A percentile compares a stretch with the other conserved stretches of the same genome.
Conservation (phyloP, 2,329 filamentous ascomycete genomes). For the Colletotrichum cuscutae region DNA sequence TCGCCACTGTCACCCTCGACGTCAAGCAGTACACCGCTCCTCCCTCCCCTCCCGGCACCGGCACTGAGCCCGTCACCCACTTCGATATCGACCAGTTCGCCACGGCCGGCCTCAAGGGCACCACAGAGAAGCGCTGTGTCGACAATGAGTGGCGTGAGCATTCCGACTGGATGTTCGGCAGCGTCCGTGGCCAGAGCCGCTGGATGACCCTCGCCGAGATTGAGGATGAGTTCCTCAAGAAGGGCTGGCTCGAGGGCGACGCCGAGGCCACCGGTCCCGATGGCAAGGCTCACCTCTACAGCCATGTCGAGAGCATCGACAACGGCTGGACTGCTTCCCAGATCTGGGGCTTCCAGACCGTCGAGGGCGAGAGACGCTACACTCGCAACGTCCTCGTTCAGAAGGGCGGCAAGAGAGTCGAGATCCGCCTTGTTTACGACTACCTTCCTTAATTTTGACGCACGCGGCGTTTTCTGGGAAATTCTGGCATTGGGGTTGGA, state of each 20-base stretch:
- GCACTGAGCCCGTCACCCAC: constrained; percentile 60
- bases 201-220: constrained; percentile 60
- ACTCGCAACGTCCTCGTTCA: constrained; percentile 63
- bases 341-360: constrained; percentile 69
- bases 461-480: constrained; percentile 31
- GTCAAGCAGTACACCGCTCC: constrained; percentile 65
- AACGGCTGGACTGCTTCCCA: constrained; percentile 66
- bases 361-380: constrained; percentile 64
- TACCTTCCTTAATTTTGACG: constrained; percentile 43
- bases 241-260: constrained; percentile 69
- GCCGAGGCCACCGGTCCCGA: constrained; percentile 61
- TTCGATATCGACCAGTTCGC: constrained; percentile 79
- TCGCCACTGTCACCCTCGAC: constrained; percentile 75
- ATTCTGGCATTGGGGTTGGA: constrained; percentile 12
- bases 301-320: constrained; percentile 65
- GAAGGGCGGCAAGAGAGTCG: constrained; percentile 60
- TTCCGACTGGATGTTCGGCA: constrained; percentile 83
- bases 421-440: constrained; percentile 68
- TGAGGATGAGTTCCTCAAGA: constrained; percentile 65
- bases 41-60: constrained; percentile 51
- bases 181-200: constrained; percentile 68
- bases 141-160: constrained; percentile 69
- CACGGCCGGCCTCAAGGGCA: constrained; percentile 78
- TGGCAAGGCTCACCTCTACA: constrained; percentile 73
- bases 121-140: constrained; percentile 63